Percentiles rank a stretch among this genome's conserved stretches.
Evolutionary conservation across 257 asterid genomes (phyloP).

Genomic region (Rubia yunnanensis): DNA sequence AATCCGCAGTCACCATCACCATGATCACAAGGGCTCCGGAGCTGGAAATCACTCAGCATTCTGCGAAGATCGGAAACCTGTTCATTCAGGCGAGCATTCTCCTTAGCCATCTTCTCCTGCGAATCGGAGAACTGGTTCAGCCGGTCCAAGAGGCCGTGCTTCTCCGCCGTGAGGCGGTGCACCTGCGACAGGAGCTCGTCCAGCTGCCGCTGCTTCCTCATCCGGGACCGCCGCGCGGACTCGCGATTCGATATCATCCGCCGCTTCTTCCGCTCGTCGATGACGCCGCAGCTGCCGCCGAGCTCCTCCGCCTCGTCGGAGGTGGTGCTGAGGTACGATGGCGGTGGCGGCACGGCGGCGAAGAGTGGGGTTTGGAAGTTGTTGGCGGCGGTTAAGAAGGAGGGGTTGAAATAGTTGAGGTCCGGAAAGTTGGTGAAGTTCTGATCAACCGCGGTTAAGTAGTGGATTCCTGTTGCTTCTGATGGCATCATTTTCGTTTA

Average conservation of each 20-base stretch:
- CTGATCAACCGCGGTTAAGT: slow-evolving; percentile 29
- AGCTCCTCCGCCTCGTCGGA: slow-evolving; percentile 67
- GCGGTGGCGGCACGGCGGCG: slow-evolving; percentile 26
- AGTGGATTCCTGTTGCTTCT: slow-evolving; percentile 38
- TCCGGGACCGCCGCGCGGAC: slow-evolving; percentile 84
- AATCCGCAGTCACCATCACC: slow-evolving; percentile 53
- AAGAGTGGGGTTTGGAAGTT: slow-evolving; percentile 19
- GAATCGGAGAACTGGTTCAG: slow-evolving; percentile 45
- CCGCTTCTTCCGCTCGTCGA: slow-evolving; percentile 63
- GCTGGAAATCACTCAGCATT: slow-evolving; percentile 45
- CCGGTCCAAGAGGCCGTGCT: slow-evolving; percentile 43
- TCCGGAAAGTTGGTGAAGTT: slow-evolving; percentile 34
- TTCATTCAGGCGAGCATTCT: slow-evolving; percentile 51
- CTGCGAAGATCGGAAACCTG: slow-evolving; percentile 61
- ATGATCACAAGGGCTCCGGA: slow-evolving; percentile 38
- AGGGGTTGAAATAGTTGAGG: slow-evolving; percentile 23
- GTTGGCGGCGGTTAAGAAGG: slow-evolving; percentile 23
- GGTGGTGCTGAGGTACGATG: slow-evolving; percentile 38
- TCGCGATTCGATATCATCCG: slow-evolving; percentile 82
- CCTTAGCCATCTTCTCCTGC: slow-evolving; percentile 46
- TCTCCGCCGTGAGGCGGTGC: slow-evolving; percentile 51
- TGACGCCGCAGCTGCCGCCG: slow-evolving; percentile 14
- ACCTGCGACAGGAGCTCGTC: slow-evolving; percentile 78
- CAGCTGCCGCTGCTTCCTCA: slow-evolving; percentile 80
- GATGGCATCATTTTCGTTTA: slow-evolving; percentile 46